Percentiles rank a stretch among this genome's conserved stretches.
These are phyloP conservation scores for Didymosphaeria variabile DNA, from an alignment of 2,329 filamentous ascomycete species.

Conservation along the genomic window DNA sequence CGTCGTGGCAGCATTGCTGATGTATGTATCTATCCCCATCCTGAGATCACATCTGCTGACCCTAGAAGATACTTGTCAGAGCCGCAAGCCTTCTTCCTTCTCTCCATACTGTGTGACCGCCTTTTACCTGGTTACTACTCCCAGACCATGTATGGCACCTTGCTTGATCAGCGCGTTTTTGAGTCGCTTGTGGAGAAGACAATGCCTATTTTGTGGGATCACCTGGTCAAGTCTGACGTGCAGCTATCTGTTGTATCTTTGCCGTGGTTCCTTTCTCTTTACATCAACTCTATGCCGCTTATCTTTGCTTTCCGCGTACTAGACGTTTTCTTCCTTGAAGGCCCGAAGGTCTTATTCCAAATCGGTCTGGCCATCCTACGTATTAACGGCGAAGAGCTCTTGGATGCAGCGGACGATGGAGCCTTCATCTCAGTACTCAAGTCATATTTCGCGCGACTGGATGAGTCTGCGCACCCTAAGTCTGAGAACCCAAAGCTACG, in stretches of 20 bases:
- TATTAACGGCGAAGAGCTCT: slow-evolving; percentile 94
- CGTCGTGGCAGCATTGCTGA: slow-evolving; percentile 94
- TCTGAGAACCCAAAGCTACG: slow-evolving; percentile 95
- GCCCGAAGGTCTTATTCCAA: slow-evolving; percentile 96
- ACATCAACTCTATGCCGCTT: slow-evolving; percentile 99
- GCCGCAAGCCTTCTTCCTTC: slow-evolving; percentile 90
- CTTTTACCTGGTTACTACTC: slow-evolving; percentile 97
- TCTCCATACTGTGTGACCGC: slow-evolving; percentile 90
- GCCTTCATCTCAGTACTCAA: slow-evolving; percentile 97
- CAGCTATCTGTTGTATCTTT: slow-evolving; percentile 97
- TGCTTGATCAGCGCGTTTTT: slow-evolving; percentile 96
- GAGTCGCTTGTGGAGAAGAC: slow-evolving; percentile 98
- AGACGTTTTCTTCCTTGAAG: slow-evolving; percentile 98
- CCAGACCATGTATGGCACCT: slow-evolving; percentile 97
- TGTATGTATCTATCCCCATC: slow-evolving; percentile 60
- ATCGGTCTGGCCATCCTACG: slow-evolving; percentile 95
- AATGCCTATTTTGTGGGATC: slow-evolving; percentile 98
- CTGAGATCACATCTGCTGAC: slow-evolving; percentile 35
- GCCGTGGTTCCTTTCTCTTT: slow-evolving; percentile 96
- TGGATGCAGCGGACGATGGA: slow-evolving; percentile 93
- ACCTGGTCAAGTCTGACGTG: slow-evolving; percentile 95
- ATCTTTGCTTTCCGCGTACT: slow-evolving; percentile 97
- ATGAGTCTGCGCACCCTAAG: slow-evolving; percentile 94
- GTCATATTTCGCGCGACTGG: slow-evolving; percentile 88
- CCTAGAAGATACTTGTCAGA: slow-evolving; percentile 85